A percentile compares a stretch with the other conserved stretches of the same genome.
Evolutionary conservation across 1,284 basidiomycete species (phyloP).

Genomic region (Pulchroboletus neoregius): DNA sequence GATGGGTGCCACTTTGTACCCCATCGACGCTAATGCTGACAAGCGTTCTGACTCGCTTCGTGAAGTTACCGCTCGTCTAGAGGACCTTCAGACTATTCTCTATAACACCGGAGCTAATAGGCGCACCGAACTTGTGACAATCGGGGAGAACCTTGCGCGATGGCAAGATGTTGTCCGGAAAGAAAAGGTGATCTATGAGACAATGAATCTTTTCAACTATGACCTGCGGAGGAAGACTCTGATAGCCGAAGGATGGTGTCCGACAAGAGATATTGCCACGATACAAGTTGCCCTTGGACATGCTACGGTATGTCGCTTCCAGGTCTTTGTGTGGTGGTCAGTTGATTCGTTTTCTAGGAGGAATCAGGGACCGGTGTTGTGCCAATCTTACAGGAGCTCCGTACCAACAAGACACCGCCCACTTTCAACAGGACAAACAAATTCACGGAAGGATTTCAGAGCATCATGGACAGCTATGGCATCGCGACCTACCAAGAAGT

Average conservation of each 20-base stretch:
- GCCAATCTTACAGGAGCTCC: slow-evolving; percentile 89
- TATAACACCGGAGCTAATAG: slow-evolving; percentile 89
- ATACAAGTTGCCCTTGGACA: slow-evolving; percentile 89
- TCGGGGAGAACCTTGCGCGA: slow-evolving; percentile 82
- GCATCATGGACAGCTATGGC: slow-evolving; percentile 98
- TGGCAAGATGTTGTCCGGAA: slow-evolving; percentile 95
- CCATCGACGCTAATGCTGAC: slow-evolving; percentile 91
- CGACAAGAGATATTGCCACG: slow-evolving; percentile 81
- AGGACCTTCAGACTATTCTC: slow-evolving; percentile 89
- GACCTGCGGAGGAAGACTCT: slow-evolving; percentile 93
- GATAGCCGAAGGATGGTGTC: slow-evolving; percentile 97
- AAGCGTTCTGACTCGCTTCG: slow-evolving; percentile 88
- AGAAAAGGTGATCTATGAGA: slow-evolving; percentile 96
- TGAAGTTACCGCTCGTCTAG: slow-evolving; percentile 85
- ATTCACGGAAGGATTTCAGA: slow-evolving; percentile 97
- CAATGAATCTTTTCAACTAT: slow-evolving; percentile 92
- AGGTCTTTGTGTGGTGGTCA: slow-evolving; percentile 1
- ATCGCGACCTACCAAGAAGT: slow-evolving; percentile 95
- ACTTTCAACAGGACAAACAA: slow-evolving; percentile 96
- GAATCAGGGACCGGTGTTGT: slow-evolving; percentile 91
- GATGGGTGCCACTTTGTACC: slow-evolving; percentile 96
- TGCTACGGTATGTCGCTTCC: slow-evolving; percentile 66
- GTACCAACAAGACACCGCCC: slow-evolving; percentile 89
- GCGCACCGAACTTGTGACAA: slow-evolving; percentile 78
- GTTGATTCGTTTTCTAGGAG: slow-evolving; percentile 50